Evolutionary conservation across 805 yeast genomes (phyloP), one percentile per base, ranked within the genome.

Genomic region (Teunomyces barrocoloradensis): DNA sequence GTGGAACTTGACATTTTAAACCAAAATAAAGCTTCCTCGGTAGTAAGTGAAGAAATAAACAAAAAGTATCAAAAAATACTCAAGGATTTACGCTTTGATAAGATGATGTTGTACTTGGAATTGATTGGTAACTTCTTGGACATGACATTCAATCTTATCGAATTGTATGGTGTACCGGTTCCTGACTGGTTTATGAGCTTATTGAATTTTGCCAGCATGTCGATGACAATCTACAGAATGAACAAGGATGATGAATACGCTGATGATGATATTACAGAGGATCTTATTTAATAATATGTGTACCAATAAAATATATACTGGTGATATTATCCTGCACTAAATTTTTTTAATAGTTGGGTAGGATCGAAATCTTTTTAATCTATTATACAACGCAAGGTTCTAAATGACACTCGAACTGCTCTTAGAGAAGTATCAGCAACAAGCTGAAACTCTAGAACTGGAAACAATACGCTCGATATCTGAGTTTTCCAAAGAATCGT

Each of bases 201-300:
- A 7, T 64, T 73, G 58, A 73, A 71, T 50, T 57, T 66, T 44
- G 65, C 74, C 15, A 69, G 75, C 51, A 73, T 73, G 77, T 63
- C 59, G 45, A 73, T 73, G 78, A 69, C 77, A n/a, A 57, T 73
- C 40, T 73, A 73, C 65, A 69, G 78, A 61, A 73, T 73, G 78
- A 73, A 73, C 58, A 73, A 73, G 56, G 77, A 73, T n/a, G 77
- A 72, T 49, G 78, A 72, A 59, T 72, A 73, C 46, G 52, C 61
- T 18, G 77, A 73, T 53, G 78, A 71, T 51, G 75, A 71, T 46
- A 65, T 72, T 10, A 60, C 69, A 17, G 74, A 73, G 46, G 77
- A 73, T 46, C 55, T 72, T 42, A 60, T 70, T 45, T 71, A 59
- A 32, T 9, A 13, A 32, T 9, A 13, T n/a, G 23, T 20, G 20